These are phyloP conservation scores for Scenedesmus sp. DNA, from an alignment of 163 green algal species.

Conservation along the genomic window DNA sequence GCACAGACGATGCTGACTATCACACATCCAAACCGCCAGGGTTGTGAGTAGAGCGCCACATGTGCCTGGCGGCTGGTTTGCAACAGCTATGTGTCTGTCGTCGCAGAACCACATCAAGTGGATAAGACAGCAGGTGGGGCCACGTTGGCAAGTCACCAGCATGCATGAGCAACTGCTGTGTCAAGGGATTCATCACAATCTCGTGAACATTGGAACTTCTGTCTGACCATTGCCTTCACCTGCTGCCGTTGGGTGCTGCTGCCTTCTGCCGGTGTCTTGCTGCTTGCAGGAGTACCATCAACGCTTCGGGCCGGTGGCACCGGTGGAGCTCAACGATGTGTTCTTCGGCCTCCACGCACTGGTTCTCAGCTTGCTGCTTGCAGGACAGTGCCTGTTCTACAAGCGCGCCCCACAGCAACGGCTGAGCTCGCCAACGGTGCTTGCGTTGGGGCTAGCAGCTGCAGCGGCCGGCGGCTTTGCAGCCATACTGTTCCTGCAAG, in stretches of 20 bases:
- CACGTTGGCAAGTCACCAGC: no score
- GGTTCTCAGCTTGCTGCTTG: constrained; percentile 44
- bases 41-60: no score
- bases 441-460: background rate
- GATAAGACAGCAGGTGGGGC: no score
- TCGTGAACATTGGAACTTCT: background rate
- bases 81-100: no score
- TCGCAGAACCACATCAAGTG: no score
- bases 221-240: background rate
- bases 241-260: background rate
- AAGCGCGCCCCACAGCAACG: background rate
- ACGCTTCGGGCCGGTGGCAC: background rate
- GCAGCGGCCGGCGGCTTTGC: background rate
- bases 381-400: constrained; percentile 46
- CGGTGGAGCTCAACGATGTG: constrained; percentile 61
- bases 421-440: background rate
- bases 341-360: constrained; percentile 69
- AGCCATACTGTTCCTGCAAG: background rate
- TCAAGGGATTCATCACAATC: background rate
- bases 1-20: no score
- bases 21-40: no score
- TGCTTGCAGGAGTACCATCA: constrained; percentile 30
- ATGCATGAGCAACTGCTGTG: no score
- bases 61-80: no score
- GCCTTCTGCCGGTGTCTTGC: background rate